Conservation (phyloP, 371 early-diverging fungal species). For the Apophysomyces elegans region DNA sequence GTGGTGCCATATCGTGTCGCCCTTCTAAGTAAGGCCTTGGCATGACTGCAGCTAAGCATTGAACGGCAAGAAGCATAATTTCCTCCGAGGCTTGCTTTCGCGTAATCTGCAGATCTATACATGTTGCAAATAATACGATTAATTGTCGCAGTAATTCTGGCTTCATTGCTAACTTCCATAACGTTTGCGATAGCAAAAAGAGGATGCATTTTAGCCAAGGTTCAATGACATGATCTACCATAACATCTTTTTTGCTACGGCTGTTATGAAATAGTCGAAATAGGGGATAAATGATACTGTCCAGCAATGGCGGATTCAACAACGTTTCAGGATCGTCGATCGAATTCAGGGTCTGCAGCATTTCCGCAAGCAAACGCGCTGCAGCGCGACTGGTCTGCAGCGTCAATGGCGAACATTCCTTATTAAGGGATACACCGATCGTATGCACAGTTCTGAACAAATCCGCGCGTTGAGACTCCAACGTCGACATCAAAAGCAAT, state of each 20-base stretch:
- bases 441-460: neutral
- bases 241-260: constrained; percentile 11
- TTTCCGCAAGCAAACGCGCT: neutral
- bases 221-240: constrained; percentile 28
- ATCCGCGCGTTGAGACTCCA: constrained; percentile 4
- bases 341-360: neutral
- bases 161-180: constrained; percentile 22
- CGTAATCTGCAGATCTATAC: constrained; percentile 17
- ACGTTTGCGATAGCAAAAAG: constrained; percentile 24
- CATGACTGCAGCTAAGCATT: constrained; percentile 39
- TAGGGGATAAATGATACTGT: constrained; percentile 34
- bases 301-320: constrained; percentile 18
- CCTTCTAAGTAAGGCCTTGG: constrained; percentile 27
- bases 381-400: neutral
- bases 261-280: constrained; percentile 20
- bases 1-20: neutral
- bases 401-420: neutral
- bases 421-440: neutral
- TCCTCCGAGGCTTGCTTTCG: constrained; percentile 37
- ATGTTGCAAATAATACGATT: constrained; percentile 30
- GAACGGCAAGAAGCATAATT: constrained; percentile 35
- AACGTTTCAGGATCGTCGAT: constrained; percentile 15
- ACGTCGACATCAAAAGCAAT: neutral
- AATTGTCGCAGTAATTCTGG: constrained; percentile 28
- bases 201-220: constrained; percentile 27